Evolutionary conservation across 176 grass and related monocot genomes (phyloP).

Genomic region (Hyparrhenia diplandra): DNA sequence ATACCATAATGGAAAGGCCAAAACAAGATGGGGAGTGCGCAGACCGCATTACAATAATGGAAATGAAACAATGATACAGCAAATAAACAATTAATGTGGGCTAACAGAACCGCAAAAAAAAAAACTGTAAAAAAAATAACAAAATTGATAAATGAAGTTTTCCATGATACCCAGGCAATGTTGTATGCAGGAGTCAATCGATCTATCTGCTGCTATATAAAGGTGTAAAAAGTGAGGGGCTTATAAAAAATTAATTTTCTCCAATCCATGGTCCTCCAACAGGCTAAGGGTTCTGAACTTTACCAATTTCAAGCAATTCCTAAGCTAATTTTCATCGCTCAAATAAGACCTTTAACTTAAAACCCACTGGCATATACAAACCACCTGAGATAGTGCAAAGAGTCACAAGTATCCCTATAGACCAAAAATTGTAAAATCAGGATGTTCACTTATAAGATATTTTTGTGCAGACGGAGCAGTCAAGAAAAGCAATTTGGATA

Average conservation of each 20-base stretch:
- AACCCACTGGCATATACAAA: background rate
- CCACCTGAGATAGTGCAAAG: background rate
- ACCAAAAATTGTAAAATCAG: background rate
- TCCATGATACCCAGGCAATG: background rate
- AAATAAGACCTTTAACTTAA: background rate
- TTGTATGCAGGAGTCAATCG: background rate
- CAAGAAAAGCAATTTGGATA: background rate
- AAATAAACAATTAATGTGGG: background rate
- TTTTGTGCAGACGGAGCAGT: background rate
- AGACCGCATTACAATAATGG: background rate
- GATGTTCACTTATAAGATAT: background rate
- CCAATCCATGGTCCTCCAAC: background rate
- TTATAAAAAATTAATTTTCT: background rate
- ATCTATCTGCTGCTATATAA: background rate
- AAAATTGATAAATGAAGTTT: background rate
- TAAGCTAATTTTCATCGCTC: background rate
- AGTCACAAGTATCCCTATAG: background rate
- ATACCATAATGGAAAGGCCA: background rate
- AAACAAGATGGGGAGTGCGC: background rate
- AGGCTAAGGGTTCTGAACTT: background rate
- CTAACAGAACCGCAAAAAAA: background rate
- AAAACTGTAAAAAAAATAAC: background rate
- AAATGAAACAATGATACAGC: background rate
- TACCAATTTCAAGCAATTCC: no score
- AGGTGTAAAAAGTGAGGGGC: background rate